These are phyloP conservation scores for Haplosporangium sp. DNA, from an alignment of 371 early-diverging fungal genomes.

Conservation along the genomic window DNA sequence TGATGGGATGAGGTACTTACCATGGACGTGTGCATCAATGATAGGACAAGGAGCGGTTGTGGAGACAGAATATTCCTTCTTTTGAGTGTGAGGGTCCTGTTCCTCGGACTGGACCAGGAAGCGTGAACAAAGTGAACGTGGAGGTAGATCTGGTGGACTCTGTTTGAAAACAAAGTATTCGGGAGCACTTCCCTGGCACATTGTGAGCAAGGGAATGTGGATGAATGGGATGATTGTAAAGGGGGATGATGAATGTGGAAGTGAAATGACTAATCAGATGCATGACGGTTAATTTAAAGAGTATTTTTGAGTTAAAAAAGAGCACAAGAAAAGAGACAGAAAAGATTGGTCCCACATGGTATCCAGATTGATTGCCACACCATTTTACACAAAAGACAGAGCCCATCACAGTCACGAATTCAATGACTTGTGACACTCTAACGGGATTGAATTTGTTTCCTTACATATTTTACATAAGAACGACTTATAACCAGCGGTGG, in stretches of 20 bases:
- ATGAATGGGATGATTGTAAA: neutral
- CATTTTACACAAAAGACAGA: neutral
- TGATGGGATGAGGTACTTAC: slow-evolving; percentile 9
- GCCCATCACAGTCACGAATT: neutral
- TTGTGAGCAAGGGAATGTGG: neutral
- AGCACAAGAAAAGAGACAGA: no score
- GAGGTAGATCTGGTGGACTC: slow-evolving; percentile 29
- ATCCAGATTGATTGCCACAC: neutral
- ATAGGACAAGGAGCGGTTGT: slow-evolving; percentile 39
- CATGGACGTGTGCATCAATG: slow-evolving; percentile 57
- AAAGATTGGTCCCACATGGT: neutral
- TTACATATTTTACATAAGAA: slow-evolving; percentile 38
- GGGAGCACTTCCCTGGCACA: slow-evolving; percentile 44
- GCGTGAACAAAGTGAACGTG: slow-evolving; percentile 22
- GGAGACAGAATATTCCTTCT: slow-evolving; percentile 26
- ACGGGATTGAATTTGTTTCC: neutral
- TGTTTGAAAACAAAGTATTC: slow-evolving; percentile 42
- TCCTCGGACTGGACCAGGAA: slow-evolving; percentile 24
- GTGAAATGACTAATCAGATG: neutral
- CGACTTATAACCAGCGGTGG: slow-evolving; percentile 40
- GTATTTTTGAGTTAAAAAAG: no score
- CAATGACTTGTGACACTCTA: neutral
- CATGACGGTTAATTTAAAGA: neutral
- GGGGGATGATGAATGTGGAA: neutral
- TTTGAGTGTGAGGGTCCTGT: neutral